These are phyloP conservation scores for Aspergillus ustus DNA, from an alignment of 2,329 filamentous ascomycete genomes.

Conservation along the genomic window DNA sequence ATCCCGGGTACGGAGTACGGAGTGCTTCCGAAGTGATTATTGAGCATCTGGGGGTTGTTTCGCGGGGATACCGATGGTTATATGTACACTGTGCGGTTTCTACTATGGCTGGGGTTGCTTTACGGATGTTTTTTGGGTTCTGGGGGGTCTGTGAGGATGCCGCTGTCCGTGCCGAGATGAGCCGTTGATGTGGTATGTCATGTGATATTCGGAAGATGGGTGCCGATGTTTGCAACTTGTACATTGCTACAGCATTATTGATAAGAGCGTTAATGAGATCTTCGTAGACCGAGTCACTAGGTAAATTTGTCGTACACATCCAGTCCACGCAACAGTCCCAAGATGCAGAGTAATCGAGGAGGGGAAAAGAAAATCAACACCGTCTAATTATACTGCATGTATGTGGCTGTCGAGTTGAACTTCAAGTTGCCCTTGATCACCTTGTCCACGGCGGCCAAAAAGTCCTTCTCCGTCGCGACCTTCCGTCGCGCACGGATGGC, in stretches of 20 bases:
- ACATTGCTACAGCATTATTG: not conserved
- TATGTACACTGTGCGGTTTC: not conserved
- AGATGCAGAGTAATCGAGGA: slow-evolving; percentile 24
- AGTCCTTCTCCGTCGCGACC: slow-evolving; percentile 98
- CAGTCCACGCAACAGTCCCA: slow-evolving; percentile 32
- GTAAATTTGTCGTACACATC: slow-evolving; percentile 41
- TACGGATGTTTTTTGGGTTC: not conserved
- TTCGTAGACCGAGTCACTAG: slow-evolving; percentile 30
- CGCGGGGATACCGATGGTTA: not conserved
- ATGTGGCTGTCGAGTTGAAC: slow-evolving; percentile 98
- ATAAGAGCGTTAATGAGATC: not conserved
- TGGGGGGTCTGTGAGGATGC: not conserved
- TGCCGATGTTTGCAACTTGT: not conserved
- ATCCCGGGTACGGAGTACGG: slow-evolving; percentile 29
- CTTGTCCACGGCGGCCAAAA: slow-evolving; percentile 96
- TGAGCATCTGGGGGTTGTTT: not conserved
- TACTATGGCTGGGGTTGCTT: not conserved
- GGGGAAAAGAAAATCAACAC: not conserved
- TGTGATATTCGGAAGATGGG: slow-evolving; percentile 11
- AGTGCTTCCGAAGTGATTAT: slow-evolving; percentile 25
- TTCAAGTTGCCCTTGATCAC: slow-evolving; percentile 99
- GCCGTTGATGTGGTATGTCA: slow-evolving; percentile 18
- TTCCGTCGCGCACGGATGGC: slow-evolving; percentile 93
- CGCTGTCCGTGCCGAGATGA: slow-evolving; percentile 10
- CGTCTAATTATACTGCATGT: slow-evolving; percentile 96